Base-by-base conservation (phyloP, 495 filamentous ascomycete species). In the Aspergillus homomorphus region DNA sequence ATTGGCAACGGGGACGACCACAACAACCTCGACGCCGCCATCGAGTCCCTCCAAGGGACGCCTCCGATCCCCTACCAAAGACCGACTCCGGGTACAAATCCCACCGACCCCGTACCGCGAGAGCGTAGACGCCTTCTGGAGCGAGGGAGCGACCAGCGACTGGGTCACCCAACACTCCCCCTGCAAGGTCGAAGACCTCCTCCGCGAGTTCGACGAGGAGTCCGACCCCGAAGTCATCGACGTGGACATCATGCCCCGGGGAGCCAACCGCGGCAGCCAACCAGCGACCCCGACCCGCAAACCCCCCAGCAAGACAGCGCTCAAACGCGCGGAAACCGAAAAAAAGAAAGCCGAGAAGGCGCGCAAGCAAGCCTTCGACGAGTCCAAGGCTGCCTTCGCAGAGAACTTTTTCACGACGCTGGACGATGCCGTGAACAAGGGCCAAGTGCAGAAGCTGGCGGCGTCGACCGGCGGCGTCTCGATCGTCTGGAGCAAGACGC, bases 121-220 rank as follows among this genome's bases (percentile, higher is more conserved):
- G 45, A 88, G 80, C 53, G 80, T 84, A 23, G 91, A 94, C 63
- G 82, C 82, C 14, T 96, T 96, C 71, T 96, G 92, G 92, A 81
- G 79, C 54, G 82, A 86, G 58, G 87, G 87, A 24, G 72, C 82
- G 14, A 84, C 89, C 59, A 89, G 92, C 70, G 82, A 84, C 55
- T 96, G 90, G 91, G 87, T 91, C 62, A 90, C 95, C 59, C 71
- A 87, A 57, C 84, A 92, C 69, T 89, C 89, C 7, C 86, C 88
- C 0, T 73, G 76, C 28, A 91, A 90, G 59, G 44, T 68, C 9
- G 63, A 73, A 20, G 58, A 69, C 20, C 58, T 70, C 4, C 62
- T 76, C 7, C 61, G 57, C 26, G 68, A 72, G n/a, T 67, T 75
- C 45, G 70, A 71, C 23, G 64, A 74, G 18, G 45, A 46, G 18